phyloP scores from a whole-genome alignment of 805 yeast genomes.

The Candida nonsorbophila region DNA sequence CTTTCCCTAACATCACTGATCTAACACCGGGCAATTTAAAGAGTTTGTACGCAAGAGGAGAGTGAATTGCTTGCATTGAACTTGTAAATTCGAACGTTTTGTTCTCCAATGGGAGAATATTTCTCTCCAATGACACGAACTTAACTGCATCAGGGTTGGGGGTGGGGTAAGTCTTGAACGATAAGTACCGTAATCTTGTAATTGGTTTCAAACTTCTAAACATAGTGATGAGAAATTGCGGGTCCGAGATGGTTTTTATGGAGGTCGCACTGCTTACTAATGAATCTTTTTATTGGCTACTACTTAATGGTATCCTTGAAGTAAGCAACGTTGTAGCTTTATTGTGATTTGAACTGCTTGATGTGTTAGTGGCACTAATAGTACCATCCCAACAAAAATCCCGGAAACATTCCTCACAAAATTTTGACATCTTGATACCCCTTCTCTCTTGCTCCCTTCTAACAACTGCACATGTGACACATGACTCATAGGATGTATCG shows the following conservation, averaged over 20 bases:
- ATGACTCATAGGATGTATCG: slow-evolving; percentile 30
- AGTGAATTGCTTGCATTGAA: slow-evolving; percentile 49
- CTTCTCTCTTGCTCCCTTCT: slow-evolving; percentile 36
- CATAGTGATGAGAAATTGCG: too few relatives aligned
- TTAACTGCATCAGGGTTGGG: slow-evolving; percentile 76
- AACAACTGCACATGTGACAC: slow-evolving; percentile 38
- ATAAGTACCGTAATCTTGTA: too few relatives aligned
- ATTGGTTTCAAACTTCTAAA: too few relatives aligned
- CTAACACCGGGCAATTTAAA: slow-evolving; percentile 62
- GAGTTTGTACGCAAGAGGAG: slow-evolving; percentile 59
- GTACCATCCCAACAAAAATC: slow-evolving; percentile 39
- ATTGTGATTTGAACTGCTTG: too few relatives aligned
- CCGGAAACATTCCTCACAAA: slow-evolving; percentile 31
- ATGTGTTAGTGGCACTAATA: too few relatives aligned
- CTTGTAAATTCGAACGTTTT: slow-evolving; percentile 51
- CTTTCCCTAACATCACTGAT: slow-evolving; percentile 68
- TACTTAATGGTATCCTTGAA: too few relatives aligned
- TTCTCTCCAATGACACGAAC: slow-evolving; percentile 46
- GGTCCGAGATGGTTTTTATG: too few relatives aligned
- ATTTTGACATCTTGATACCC: slow-evolving; percentile 28
- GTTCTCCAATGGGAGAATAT: slow-evolving; percentile 41
- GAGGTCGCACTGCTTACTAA: too few relatives aligned
- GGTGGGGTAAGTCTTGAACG: slow-evolving; percentile 49
- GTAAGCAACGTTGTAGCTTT: too few relatives aligned
- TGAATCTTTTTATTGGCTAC: too few relatives aligned